Evolutionary conservation across 2,329 filamentous ascomycete genomes (phyloP).

Genomic region (Fusarium sp.): DNA sequence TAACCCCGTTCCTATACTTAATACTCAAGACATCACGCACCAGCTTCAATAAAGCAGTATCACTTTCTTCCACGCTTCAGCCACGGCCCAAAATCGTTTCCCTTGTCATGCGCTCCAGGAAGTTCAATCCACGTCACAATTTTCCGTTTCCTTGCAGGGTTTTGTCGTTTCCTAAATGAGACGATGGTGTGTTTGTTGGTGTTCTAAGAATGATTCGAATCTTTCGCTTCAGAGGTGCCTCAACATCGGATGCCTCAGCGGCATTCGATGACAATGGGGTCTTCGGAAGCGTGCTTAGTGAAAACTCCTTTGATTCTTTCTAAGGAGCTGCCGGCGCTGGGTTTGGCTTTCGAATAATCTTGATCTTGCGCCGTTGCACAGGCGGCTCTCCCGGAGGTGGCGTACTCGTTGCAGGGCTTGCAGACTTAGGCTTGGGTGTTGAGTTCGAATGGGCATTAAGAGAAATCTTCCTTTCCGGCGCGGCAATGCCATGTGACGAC

Average conservation of each 20-base stretch:
- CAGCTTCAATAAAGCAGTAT: conserved; percentile 12
- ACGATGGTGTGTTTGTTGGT: not conserved
- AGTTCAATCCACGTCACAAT: not conserved
- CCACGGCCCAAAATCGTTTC: conserved; percentile 1
- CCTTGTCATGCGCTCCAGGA: not conserved
- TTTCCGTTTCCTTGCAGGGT: not conserved
- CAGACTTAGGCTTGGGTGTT: conserved; percentile 43
- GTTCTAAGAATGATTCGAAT: not conserved
- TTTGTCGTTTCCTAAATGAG: not conserved
- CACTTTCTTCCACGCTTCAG: conserved; percentile 10
- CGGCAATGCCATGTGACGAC: conserved; percentile 40
- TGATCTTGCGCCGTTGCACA: conserved; percentile 53
- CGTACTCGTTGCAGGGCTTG: conserved; percentile 44
- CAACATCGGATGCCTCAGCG: not conserved
- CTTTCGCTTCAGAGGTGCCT: not conserved
- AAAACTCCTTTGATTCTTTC: conserved; percentile 10
- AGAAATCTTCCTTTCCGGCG: conserved; percentile 47
- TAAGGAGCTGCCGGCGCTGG: conserved; percentile 46
- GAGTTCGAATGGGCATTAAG: conserved; percentile 42
- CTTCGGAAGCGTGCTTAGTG: not conserved
- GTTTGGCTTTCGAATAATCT: conserved; percentile 55
- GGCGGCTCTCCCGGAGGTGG: conserved; percentile 42
- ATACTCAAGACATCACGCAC: conserved; percentile 12
- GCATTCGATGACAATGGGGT: not conserved
- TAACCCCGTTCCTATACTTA: conserved; percentile 17